phyloP scores from a whole-genome alignment of 441 rosid species.

The Aquilaria agallochum region DNA sequence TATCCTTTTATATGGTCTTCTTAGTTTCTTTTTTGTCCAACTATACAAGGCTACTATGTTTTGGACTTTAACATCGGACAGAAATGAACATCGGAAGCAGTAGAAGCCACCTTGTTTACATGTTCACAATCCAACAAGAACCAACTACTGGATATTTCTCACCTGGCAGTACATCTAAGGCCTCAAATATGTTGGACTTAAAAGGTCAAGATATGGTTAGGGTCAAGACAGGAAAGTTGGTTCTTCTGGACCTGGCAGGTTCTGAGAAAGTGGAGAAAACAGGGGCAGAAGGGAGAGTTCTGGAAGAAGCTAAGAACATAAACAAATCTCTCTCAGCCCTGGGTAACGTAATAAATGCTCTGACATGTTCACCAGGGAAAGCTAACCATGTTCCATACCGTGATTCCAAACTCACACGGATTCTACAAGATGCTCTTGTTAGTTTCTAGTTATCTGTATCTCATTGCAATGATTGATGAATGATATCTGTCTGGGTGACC shows the following conservation, averaged over 20 bases:
- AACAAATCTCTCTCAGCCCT: constrained; percentile 85
- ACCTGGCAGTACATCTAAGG: constrained; percentile 7
- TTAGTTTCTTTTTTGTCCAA: constrained; percentile 3
- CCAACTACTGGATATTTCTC: constrained; percentile 34
- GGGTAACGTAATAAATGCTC: constrained; percentile 83
- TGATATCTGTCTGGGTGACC: constrained; percentile 15
- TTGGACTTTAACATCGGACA: constrained; percentile 33
- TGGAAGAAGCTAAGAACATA: constrained; percentile 92
- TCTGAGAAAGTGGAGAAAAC: constrained; percentile 94
- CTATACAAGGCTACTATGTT: constrained; percentile 16
- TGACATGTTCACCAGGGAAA: constrained; percentile 66
- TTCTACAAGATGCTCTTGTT: constrained; percentile 85
- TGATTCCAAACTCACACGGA: constrained; percentile 92
- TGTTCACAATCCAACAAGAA: constrained; percentile 63
- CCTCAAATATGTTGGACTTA: constrained; percentile 7
- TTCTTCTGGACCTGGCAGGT: constrained; percentile 94
- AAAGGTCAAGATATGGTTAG: constrained; percentile 31
- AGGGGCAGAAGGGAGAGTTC: constrained; percentile 91
- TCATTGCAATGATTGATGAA: constrained; percentile 5
- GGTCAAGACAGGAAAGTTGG: constrained; percentile 59
- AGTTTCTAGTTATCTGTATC: constrained; percentile 24
- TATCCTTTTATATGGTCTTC: constrained; percentile 37
- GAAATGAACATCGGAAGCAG: constrained; percentile 96
- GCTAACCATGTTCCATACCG: constrained; percentile 73
- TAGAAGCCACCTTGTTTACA: constrained; percentile 82